A percentile compares a stretch with the other conserved stretches of the same genome.
Evolutionary conservation across 2,329 filamentous ascomycete genomes (phyloP).

Genomic region (Verticillium isaacii): DNA sequence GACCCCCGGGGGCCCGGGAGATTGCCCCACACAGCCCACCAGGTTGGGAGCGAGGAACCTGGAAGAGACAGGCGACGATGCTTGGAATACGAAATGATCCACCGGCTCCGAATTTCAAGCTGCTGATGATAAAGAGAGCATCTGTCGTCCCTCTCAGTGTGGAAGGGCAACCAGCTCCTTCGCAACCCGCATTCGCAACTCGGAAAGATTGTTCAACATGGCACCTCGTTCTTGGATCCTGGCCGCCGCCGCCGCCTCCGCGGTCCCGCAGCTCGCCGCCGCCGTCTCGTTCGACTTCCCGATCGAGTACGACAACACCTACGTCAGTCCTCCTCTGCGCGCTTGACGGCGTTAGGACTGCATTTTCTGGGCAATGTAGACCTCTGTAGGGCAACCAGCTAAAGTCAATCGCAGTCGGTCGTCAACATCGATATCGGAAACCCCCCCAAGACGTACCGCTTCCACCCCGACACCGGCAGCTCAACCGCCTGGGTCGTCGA

Average conservation of each 20-base stretch:
- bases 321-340: background rate
- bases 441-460: constrained; percentile 18
- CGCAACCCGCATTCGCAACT: background rate
- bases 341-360: background rate
- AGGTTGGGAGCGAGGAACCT: background rate
- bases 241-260: constrained; percentile 4
- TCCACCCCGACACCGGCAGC: constrained; percentile 30
- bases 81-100: background rate
- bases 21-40: background rate
- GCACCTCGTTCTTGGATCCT: constrained; percentile 5
- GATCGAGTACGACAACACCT: constrained; percentile 9
- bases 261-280: constrained; percentile 4
- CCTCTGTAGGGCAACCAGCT: background rate
- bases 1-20: background rate
- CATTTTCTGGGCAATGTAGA: background rate
- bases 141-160: background rate
- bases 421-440: constrained; percentile 18
- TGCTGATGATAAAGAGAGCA: background rate
- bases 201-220: background rate
- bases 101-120: background rate
- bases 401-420: background rate
- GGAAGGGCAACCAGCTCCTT: background rate
- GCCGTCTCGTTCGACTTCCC: constrained; percentile 11
- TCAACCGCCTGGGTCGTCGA: constrained; percentile 24
- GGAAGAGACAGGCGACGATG: background rate